phyloP scores from a whole-genome alignment of 2,329 filamentous ascomycete genomes.

The Lachnellula cervina region DNA sequence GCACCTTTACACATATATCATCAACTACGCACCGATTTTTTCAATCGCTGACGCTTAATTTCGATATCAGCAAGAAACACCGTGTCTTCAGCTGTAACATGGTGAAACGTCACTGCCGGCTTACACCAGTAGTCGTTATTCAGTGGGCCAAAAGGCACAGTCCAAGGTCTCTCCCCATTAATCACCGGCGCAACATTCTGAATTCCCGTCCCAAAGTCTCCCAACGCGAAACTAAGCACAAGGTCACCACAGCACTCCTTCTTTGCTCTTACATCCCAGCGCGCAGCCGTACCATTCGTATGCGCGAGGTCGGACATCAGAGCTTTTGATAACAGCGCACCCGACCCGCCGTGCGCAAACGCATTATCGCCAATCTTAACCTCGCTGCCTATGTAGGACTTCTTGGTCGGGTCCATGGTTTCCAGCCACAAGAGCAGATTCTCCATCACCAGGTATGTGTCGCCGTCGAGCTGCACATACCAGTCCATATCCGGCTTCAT shows the following conservation, averaged over 20 bases:
- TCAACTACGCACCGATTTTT: slow-evolving; percentile 3
- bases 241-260: slow-evolving; percentile 49
- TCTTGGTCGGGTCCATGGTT: slow-evolving; percentile 27
- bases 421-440: slow-evolving; percentile 37
- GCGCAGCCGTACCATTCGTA: slow-evolving; percentile 40
- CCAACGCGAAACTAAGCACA: slow-evolving; percentile 43
- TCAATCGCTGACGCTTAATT: slow-evolving; percentile 25
- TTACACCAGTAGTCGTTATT: slow-evolving; percentile 44
- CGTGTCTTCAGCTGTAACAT: slow-evolving; percentile 49
- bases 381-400: slow-evolving; percentile 48
- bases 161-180: slow-evolving; percentile 50
- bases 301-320: slow-evolving; percentile 48
- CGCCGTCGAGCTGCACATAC: slow-evolving; percentile 55
- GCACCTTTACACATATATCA: background rate
- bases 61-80: slow-evolving; percentile 48
- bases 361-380: slow-evolving; percentile 38
- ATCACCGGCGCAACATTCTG: slow-evolving; percentile 48
- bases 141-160: slow-evolving; percentile 38
- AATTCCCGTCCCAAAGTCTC: slow-evolving; percentile 40
- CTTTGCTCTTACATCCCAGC: slow-evolving; percentile 40
- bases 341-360: slow-evolving; percentile 54
- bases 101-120: slow-evolving; percentile 51
- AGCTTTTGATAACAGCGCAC: slow-evolving; percentile 48
- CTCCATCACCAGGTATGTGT: slow-evolving; percentile 52
- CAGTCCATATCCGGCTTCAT: slow-evolving; percentile 49